Evolutionary conservation across 2,329 filamentous ascomycete species (phyloP).

Genomic region (Fusarium dlaminii): DNA sequence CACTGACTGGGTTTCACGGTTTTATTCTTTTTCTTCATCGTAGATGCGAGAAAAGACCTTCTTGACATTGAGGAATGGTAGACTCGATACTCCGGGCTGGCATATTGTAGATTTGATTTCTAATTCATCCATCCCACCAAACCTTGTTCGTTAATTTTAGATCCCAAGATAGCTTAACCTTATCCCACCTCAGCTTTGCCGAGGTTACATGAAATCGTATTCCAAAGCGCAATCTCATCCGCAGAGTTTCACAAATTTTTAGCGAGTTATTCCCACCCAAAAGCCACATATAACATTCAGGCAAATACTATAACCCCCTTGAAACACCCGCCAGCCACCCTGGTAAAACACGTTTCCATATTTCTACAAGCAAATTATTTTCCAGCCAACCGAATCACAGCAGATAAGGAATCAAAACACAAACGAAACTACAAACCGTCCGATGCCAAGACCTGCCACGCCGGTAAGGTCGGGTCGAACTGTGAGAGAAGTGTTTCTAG

Average conservation of each 20-base stretch:
- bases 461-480: background rate
- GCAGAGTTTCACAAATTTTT: background rate
- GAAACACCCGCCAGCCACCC: background rate
- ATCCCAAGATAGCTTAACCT: background rate
- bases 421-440: background rate
- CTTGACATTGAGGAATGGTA: background rate
- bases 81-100: fast-evolving
- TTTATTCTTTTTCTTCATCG: too few relatives aligned
- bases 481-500: conserved; percentile 5
- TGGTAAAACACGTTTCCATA: conserved; percentile 4
- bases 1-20: too few relatives aligned
- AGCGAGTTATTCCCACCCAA: background rate
- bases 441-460: background rate
- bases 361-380: background rate
- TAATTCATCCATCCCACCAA: background rate
- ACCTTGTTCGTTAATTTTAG: too few relatives aligned
- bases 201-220: background rate
- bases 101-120: fast-evolving
- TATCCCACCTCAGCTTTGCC: background rate
- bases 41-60: background rate
- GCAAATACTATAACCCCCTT: background rate
- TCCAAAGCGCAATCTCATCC: background rate
- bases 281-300: background rate
- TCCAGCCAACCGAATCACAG: background rate
- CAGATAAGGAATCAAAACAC: background rate